Evolutionary conservation across 805 yeast genomes (phyloP), one percentile per base, ranked within the genome.

Genomic region (Cyberlindnera americana): DNA sequence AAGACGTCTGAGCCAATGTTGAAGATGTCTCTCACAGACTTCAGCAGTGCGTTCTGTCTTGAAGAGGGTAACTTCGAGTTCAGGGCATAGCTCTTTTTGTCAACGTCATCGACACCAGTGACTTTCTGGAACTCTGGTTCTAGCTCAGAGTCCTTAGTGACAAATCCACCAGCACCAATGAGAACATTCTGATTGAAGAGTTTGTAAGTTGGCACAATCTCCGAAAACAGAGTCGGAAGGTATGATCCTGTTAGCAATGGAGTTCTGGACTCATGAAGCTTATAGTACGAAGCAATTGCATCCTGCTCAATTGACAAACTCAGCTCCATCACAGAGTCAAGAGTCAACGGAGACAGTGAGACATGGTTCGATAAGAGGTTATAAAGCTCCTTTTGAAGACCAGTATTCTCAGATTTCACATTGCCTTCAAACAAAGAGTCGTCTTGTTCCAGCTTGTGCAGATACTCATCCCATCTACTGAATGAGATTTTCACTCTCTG

Each of bases 401-500:
- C 53, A 3, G 65, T 56, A 30, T 47, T 43, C 17, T 48, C 53
- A 4, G n/a, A 21, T 14, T 40, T 44, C 8, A 16, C 57, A 44
- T 9, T 60, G 46, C 35, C 51, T 52, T 9, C 52, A 55, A 17
- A 50, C 33, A 18, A 54, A 42, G 36, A 54, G 11, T 62, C 64
- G 25, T 66, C 66, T 48, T 78, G 73, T 15, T 65, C 56, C 27
- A 79, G 69, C 33, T 67, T 67, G 15, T 64, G 61, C 32, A 83
- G 61, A 57, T 83, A 86, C 29, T 78, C 85, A 48, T 80, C 77
- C 98, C 98, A 91, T 55, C 93, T 78, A 40, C 72, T 77, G 53
- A 88, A 79, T 0, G 95, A 83, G 38, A 81, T 78, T 42, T 76
- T 72, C 4, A 89, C 77, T 35, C 86, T 72, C 49, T 75, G 80